These are phyloP conservation scores for Lentinus tigrinus DNA, from an alignment of 768 basidiomycete species.

Conservation along the genomic window DNA sequence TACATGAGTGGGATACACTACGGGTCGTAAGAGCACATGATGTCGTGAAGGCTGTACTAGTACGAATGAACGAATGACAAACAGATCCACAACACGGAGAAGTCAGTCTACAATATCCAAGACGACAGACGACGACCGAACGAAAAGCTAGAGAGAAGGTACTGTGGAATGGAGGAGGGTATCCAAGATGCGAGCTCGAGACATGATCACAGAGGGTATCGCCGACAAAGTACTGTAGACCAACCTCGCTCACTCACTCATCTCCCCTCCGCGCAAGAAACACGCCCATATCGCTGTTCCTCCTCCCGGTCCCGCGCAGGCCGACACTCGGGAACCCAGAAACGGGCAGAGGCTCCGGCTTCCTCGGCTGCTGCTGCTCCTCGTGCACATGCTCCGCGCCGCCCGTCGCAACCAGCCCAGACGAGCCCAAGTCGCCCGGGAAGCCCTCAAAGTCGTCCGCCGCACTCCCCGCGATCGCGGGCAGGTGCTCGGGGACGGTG, in stretches of 20 bases:
- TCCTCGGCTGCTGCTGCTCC: background rate
- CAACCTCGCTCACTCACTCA: slow-evolving; percentile 16
- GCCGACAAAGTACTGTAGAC: too few relatives aligned
- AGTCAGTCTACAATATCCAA: too few relatives aligned
- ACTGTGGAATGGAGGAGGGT: too few relatives aligned
- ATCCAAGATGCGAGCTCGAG: too few relatives aligned
- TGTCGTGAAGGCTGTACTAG: too few relatives aligned
- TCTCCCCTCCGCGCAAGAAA: slow-evolving; percentile 41
- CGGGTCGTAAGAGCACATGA: too few relatives aligned
- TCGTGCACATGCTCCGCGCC: background rate
- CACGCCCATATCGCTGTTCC: slow-evolving; percentile 38
- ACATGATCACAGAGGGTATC: too few relatives aligned
- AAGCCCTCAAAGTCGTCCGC: slow-evolving; percentile 35
- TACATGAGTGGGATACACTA: too few relatives aligned
- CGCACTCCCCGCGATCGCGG: background rate
- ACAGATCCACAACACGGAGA: too few relatives aligned
- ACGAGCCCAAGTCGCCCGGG: slow-evolving; percentile 23
- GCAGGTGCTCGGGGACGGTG: slow-evolving; percentile 25
- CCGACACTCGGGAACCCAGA: slow-evolving; percentile 39
- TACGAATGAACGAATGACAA: too few relatives aligned
- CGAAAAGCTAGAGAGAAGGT: too few relatives aligned
- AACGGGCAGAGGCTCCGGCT: background rate
- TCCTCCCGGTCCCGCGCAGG: slow-evolving; percentile 33
- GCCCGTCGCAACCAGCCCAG: background rate
- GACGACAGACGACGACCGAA: too few relatives aligned